Evolutionary conservation across 371 early-diverging fungal genomes (phyloP).

Genomic region (Mortierella sp.): DNA sequence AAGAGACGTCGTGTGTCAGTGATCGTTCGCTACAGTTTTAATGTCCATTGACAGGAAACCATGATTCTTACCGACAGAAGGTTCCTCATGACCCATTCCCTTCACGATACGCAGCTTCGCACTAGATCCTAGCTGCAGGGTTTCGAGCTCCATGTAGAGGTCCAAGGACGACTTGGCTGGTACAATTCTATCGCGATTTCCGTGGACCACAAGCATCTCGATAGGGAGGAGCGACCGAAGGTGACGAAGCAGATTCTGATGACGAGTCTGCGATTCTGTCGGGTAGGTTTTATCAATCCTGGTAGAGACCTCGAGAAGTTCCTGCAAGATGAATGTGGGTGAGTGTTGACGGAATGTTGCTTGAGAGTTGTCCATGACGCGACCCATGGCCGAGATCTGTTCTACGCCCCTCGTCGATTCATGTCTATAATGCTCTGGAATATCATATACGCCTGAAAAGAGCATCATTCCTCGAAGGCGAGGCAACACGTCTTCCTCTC

Average conservation of each 20-base stretch:
- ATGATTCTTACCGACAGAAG: constrained; percentile 48
- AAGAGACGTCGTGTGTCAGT: background rate
- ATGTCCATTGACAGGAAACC: too few species aligned
- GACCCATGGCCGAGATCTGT: constrained; percentile 76
- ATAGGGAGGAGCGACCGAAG: constrained; percentile 43
- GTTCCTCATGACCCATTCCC: constrained; percentile 51
- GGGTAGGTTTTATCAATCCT: constrained; percentile 28
- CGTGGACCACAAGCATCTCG: constrained; percentile 54
- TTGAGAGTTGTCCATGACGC: constrained; percentile 68
- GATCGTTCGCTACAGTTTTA: too few species aligned
- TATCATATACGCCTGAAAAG: constrained; percentile 73
- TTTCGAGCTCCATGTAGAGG: constrained; percentile 42
- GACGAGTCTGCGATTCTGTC: constrained; percentile 44
- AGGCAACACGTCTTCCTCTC: constrained; percentile 23
- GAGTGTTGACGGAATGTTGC: constrained; percentile 28
- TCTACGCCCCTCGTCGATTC: constrained; percentile 77
- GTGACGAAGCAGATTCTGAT: constrained; percentile 38
- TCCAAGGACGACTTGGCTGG: constrained; percentile 42
- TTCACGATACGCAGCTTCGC: constrained; percentile 24
- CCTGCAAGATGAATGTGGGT: constrained; percentile 38
- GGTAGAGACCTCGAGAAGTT: constrained; percentile 36
- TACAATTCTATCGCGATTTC: constrained; percentile 43
- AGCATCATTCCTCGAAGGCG: constrained; percentile 47
- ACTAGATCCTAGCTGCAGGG: constrained; percentile 35
- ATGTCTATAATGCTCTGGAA: constrained; percentile 67